Evolutionary conservation across 2,329 filamentous ascomycete species (phyloP).

Genomic region (Fusarium concolor): DNA sequence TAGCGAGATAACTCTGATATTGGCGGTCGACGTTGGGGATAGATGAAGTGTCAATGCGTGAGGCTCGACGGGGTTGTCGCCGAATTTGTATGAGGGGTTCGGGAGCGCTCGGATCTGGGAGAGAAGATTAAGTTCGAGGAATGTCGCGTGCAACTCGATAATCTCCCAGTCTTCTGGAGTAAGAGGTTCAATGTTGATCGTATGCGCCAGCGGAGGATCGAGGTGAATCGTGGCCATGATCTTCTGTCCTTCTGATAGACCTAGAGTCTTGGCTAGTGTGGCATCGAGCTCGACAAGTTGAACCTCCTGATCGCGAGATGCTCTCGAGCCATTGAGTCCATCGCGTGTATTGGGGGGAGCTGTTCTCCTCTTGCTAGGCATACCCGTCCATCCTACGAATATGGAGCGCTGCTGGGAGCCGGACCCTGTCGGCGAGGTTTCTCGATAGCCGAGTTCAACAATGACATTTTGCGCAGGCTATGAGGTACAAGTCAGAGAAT

Average conservation of each 20-base stretch:
- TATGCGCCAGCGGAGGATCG: constrained; percentile 91
- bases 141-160: constrained; percentile 95
- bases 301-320: constrained; percentile 79
- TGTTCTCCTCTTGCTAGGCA: constrained; percentile 90
- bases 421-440: constrained; percentile 61
- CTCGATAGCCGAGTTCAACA: constrained; percentile 83
- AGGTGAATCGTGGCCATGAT: constrained; percentile 79
- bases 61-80: constrained; percentile 63
- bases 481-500: constrained; percentile 17
- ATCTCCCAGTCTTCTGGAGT: constrained; percentile 99
- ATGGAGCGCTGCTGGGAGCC: constrained; percentile 72
- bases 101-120: constrained; percentile 93
- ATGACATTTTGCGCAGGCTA: constrained; percentile 95
- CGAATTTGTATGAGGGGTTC: constrained; percentile 76
- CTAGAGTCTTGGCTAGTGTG: constrained; percentile 81
- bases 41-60: constrained; percentile 93
- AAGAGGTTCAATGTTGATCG: constrained; percentile 94
- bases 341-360: constrained; percentile 80
- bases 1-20: constrained; percentile 87
- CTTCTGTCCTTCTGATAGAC: constrained; percentile 84
- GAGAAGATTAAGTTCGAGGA: constrained; percentile 92
- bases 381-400: constrained; percentile 96
- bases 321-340: constrained; percentile 71
- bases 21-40: constrained; percentile 94
- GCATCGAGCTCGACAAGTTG: constrained; percentile 87